phyloP scores from a whole-genome alignment of 78 protist species.

The Monocercomonoides exilis region DNA sequence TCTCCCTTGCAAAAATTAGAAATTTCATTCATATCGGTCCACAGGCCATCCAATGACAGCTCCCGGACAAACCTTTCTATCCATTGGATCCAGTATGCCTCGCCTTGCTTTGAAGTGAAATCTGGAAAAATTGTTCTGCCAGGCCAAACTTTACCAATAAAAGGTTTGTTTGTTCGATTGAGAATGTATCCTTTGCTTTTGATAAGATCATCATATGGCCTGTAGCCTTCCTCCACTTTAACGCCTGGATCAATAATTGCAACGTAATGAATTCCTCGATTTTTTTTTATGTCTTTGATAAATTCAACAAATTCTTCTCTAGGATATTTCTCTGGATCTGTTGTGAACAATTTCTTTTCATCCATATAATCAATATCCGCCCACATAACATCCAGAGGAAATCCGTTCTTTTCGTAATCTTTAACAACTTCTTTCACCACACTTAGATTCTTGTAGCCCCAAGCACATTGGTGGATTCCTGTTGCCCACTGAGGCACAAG shows the following conservation, averaged over 20 bases:
- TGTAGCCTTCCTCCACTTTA: not conserved
- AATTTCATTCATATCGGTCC: constrained; percentile 9
- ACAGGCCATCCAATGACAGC: not conserved
- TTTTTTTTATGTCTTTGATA: no score
- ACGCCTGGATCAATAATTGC: constrained; percentile 5
- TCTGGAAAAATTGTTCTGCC: not conserved
- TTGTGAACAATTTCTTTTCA: not conserved
- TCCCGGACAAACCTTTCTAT: not conserved
- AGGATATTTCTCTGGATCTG: no score
- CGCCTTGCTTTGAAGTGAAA: not conserved
- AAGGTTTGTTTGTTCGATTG: not conserved
- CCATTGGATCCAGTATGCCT: not conserved
- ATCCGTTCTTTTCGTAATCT: not conserved
- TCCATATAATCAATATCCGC: not conserved
- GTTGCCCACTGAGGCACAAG: not conserved
- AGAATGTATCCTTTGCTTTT: not conserved
- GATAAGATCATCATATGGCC: not conserved
- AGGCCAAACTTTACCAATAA: not conserved
- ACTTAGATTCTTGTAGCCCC: not conserved
- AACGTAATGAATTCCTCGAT: no score
- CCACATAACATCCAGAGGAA: not conserved
- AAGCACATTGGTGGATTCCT: not conserved
- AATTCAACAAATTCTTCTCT: no score
- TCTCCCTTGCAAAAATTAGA: not conserved
- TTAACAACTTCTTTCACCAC: not conserved